phyloP scores from a whole-genome alignment of 495 filamentous ascomycete species.

The Aspergillus wentii region DNA sequence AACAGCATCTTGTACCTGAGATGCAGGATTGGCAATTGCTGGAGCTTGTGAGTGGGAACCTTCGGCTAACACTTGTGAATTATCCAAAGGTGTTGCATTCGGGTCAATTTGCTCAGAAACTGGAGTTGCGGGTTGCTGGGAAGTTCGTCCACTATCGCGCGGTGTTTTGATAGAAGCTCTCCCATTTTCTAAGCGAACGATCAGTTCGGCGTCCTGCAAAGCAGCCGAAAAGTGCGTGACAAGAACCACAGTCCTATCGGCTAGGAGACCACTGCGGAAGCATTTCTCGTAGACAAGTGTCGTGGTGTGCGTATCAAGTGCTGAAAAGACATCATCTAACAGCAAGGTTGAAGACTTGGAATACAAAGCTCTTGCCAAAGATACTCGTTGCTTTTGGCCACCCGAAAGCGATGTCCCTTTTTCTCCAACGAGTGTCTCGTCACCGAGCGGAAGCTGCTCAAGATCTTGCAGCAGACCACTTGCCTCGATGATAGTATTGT shows the following conservation, averaged over 20 bases:
- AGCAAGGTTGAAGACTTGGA: constrained; percentile 53
- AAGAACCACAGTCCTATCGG: constrained; percentile 55
- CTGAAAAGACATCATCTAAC: constrained; percentile 59
- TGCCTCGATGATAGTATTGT: constrained; percentile 48
- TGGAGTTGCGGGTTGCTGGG: not conserved
- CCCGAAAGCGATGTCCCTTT: constrained; percentile 61
- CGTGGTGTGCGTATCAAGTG: constrained; percentile 62
- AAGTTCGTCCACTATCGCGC: too few species aligned
- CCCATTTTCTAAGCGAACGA: constrained; percentile 37
- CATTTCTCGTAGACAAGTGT: constrained; percentile 57
- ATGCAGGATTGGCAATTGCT: not conserved
- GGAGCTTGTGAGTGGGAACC: constrained; percentile 6
- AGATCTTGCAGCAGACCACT: constrained; percentile 59
- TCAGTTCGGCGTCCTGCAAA: constrained; percentile 39
- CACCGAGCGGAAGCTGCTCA: constrained; percentile 51
- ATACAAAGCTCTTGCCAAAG: constrained; percentile 58
- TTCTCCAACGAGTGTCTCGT: constrained; percentile 59
- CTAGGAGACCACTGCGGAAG: constrained; percentile 51
- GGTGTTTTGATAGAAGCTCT: constrained; percentile 6
- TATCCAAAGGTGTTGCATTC: not conserved
- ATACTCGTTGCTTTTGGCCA: constrained; percentile 61
- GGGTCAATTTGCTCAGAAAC: constrained; percentile 1
- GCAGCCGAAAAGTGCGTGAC: constrained; percentile 58
- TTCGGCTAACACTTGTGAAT: constrained; percentile 1
- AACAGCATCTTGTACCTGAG: not conserved